Base-by-base conservation (phyloP, 1,139 yeast species). In the Pichia sp. region DNA sequence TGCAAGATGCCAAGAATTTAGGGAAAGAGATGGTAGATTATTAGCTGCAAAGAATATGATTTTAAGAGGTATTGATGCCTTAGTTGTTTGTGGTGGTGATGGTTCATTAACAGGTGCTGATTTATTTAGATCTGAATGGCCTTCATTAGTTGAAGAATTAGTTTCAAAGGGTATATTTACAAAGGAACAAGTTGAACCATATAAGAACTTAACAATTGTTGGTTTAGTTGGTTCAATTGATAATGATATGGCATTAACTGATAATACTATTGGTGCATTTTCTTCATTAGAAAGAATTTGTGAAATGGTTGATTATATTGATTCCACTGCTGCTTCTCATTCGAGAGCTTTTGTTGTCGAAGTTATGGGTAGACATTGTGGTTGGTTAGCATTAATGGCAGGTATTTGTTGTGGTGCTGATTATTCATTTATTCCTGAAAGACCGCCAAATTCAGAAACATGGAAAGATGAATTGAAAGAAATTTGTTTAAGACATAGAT, bases 341-440 rank as follows among this genome's bases (percentile, higher is more conserved):
- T 87, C 96, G 18, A 78, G 98, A 61, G 98, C 98, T 6, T 91
- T 91, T 63, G 96, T 91, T 35, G 87, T 91, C 46, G 98, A 91
- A 65, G 98, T 91, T 38, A 91, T 91, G 98, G 98, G 98, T 45
- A 80, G 98, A 62, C 95, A 91, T 65, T 91, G 98, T 70, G 98
- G 98, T 48, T 91, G 98, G 98, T 74, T 91, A 54, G 97, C 94
- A 2, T 72, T 91, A 52, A 84, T 88, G 93, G 89, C 97, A 15
- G 97, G 97, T 54, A 77, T 89, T 51, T 86, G 96, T 26, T 85
- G 96, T 28, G 86, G 95, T 50, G 97, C 98, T 11, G 98, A 91
- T 65, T 89, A 78, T 60, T 82, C 89, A 44, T 80, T 91, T 57
- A 83, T 91, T 52, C 98, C 98, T 24, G 98, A 91, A 64, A 77